Base-by-base conservation (phyloP, 805 yeast species). In the Torulaspora gathmanii region DNA sequence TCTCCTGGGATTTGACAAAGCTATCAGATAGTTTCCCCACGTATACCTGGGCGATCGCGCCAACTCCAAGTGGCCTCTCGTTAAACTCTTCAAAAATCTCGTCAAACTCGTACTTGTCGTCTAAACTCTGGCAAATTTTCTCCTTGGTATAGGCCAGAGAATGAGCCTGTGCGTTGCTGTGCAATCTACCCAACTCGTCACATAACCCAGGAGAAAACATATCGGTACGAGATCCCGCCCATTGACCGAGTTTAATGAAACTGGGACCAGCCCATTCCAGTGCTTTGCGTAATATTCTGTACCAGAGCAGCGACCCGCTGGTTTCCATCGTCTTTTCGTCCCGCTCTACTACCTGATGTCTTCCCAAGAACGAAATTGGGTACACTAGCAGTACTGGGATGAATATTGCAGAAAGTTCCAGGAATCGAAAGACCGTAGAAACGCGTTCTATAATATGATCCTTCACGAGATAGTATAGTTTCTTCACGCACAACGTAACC, bases 221-320 rank as follows among this genome's bases (percentile, higher is more conserved):
- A 66, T 93, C 99, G 0, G 95, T 86, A 64, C 99, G 77, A 9
- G 96, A 85, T 2, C 97, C 97, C 0, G 99, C 99, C 99, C 99
- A 93, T 69, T 93, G 99, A 3, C 98, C 99, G 46, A 93, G 74
- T 64, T 87, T 85, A 45, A 85, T 81, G 61, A 85, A 93, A 3
- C 96, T 83, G 2, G 98, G 95, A 0, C 99, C 99, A 0, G 96
- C 96, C 13, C 70, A 50, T 64, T 91, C 96, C 46, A 93, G 78
- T 1, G 83, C 69, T 61, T 75, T 64, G 39, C 87, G 73, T 16
- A 91, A 67, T 37, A 79, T 65, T 42, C 67, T 65, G 64, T 77
- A 90, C 96, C 97, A 91, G 16, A 79, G 33, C 15, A 74, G 55
- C 1, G 86, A 77, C 0, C 96, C 96, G 3, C 73, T 58, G 27